A percentile compares a stretch with the other conserved stretches of the same genome.
Evolutionary conservation across 306 rosid genomes (phyloP).

Genomic region (Gastrolobium villosum): DNA sequence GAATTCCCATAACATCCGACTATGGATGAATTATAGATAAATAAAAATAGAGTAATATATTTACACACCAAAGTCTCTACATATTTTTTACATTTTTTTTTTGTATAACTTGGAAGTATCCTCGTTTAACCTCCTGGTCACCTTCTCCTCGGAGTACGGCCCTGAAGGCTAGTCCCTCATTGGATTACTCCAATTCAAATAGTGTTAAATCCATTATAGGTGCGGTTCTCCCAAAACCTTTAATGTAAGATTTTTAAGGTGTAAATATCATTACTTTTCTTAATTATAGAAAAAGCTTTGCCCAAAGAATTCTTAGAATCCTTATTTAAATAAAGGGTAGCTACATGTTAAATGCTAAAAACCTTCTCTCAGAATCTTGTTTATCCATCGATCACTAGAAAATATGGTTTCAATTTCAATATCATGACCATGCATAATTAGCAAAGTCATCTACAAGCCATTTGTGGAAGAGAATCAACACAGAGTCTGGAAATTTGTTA

Average conservation of each 20-base stretch:
- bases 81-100: neutral
- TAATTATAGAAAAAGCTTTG: neutral
- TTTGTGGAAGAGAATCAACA: neutral
- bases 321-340: no score
- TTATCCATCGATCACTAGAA: neutral
- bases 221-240: no score
- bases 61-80: neutral
- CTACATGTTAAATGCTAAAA: neutral
- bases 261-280: neutral
- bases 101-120: no score
- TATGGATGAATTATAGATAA: constrained; percentile 9
- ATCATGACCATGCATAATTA: neutral
- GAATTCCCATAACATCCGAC: constrained; percentile 10
- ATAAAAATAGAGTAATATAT: neutral
- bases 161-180: no score
- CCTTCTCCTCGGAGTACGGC: no score
- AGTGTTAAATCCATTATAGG: no score
- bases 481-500: neutral
- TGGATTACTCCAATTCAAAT: no score
- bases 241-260: neutral
- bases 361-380: neutral
- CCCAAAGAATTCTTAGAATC: neutral
- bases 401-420: neutral
- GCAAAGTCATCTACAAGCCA: constrained; percentile 14
- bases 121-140: no score